Evolutionary conservation across 257 asterid species (phyloP), one percentile per base, ranked within the genome.

Genomic region (Buddleja alternifolia): DNA sequence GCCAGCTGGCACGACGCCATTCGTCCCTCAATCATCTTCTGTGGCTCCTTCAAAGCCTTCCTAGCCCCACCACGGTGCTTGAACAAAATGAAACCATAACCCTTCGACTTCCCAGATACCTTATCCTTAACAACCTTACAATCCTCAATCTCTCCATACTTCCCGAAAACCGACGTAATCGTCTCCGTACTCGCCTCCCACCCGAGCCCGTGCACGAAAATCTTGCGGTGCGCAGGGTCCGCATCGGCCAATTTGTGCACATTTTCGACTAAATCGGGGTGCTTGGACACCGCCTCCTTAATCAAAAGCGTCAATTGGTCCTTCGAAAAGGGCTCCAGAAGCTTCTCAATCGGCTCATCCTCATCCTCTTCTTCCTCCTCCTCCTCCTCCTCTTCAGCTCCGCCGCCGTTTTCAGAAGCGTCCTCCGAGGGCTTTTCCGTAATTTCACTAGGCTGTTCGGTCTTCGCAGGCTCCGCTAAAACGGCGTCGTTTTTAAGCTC

Each of bases 111-210:
- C 16, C 97, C 97, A 0, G 97, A 64, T 4, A 77, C 83, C 71
- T 93, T 93, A 72, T 93, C 98, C 2, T 69, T 84, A 16, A 93
- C 98, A 21, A 90, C 97, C 81, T 89, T 93, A 69, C 97, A 90
- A 76, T 93, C 99, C 85, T 90, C 96, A n/a, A 93, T 93, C 65
- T 90, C 96, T 6, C 99, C 99, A 10, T 84, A 93, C 81, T 86
- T 76, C 1, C 76, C 88, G 14, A 87, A 93, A 40, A 78, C 97
- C 2, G 76, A 71, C 3, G 79, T 84, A 36, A 93, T 84, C 10
- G 84, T 85, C 78, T 93, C 97, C 0, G 95, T 47, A 4, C 80
- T 88, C 3, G 99, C 92, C 24, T 90, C 97, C 99, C 99, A 93
- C 1, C 96, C 97, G 3, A 93, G 85, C 5, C 99, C 99, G 48